These are phyloP conservation scores for Aspergillus sclerotialis DNA, from an alignment of 2,329 filamentous ascomycete species.

Conservation along the genomic window DNA sequence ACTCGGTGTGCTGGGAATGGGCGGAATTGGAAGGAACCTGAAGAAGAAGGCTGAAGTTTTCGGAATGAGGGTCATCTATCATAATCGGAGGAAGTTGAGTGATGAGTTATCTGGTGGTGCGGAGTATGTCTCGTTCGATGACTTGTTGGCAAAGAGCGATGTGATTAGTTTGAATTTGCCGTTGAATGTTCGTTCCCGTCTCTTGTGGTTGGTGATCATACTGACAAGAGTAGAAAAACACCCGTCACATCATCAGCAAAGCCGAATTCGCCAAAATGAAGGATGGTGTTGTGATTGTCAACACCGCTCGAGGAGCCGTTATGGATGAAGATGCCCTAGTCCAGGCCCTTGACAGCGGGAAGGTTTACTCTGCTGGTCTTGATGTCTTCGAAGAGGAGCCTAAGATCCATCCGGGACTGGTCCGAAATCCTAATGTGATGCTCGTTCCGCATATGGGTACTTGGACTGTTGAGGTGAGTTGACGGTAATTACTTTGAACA, in stretches of 20 bases:
- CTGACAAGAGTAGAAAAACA: conserved; percentile 45
- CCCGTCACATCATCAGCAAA: conserved; percentile 67
- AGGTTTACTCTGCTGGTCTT: conserved; percentile 64
- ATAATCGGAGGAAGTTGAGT: conserved; percentile 60
- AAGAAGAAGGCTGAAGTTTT: conserved; percentile 68
- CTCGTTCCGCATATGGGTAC: conserved; percentile 84
- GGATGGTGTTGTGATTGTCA: conserved; percentile 66
- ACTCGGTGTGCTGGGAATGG: conserved; percentile 78
- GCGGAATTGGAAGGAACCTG: conserved; percentile 72
- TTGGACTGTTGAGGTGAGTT: conserved; percentile 58
- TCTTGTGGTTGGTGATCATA: conserved; percentile 1
- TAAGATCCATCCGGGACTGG: conserved; percentile 62
- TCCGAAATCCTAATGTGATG: conserved; percentile 64
- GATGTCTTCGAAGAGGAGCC: conserved; percentile 84
- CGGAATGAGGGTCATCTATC: conserved; percentile 67
- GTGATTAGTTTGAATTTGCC: conserved; percentile 75
- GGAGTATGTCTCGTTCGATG: conserved; percentile 59
- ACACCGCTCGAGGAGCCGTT: conserved; percentile 75
- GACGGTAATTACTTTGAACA: not conserved
- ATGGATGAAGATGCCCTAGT: conserved; percentile 78
- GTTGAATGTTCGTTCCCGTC: conserved; percentile 50
- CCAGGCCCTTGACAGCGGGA: conserved; percentile 60
- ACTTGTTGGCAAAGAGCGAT: conserved; percentile 62
- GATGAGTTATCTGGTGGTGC: conserved; percentile 42
- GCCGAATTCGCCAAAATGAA: conserved; percentile 72